Evolutionary conservation across 73 alveolate genomes (phyloP).

Genomic region (Durusdinium trenchii): DNA sequence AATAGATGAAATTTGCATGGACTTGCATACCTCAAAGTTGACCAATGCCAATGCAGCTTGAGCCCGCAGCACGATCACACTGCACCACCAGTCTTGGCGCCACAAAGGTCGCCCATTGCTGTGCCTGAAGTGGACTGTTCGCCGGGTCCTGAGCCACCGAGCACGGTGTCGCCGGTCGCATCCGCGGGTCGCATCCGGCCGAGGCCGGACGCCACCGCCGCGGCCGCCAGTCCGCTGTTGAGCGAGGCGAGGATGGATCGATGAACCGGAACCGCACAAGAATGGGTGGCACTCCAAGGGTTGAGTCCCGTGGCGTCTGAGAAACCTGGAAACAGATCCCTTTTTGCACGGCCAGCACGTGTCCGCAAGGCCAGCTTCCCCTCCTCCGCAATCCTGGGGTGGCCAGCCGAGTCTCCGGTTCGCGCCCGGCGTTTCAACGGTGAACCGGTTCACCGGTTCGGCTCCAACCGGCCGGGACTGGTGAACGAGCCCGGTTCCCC

Average conservation of each 20-base stretch:
- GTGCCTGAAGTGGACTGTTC: constrained; percentile 79
- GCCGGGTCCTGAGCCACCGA: neutral
- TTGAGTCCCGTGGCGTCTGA: too few species aligned
- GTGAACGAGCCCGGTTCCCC: neutral
- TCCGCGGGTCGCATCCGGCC: too few species aligned
- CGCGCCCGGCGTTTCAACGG: too few species aligned
- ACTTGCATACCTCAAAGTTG: neutral
- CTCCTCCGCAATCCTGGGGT: constrained; percentile 83
- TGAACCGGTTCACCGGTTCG: neutral
- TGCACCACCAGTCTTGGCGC: neutral
- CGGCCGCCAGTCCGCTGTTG: constrained; percentile 50
- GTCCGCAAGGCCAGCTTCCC: constrained; percentile 68
- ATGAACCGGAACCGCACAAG: too few species aligned
- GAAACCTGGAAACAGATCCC: neutral
- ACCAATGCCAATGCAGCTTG: neutral
- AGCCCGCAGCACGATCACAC: neutral
- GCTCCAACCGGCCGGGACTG: neutral
- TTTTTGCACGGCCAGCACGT: too few species aligned
- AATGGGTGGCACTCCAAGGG: too few species aligned
- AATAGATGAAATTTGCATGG: neutral
- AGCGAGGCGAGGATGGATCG: constrained; percentile 38
- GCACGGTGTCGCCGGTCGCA: too few species aligned
- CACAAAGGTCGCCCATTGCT: constrained; percentile 77
- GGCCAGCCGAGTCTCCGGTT: neutral
- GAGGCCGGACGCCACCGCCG: constrained; percentile 42